These are phyloP conservation scores for Plicaturopsis crispa DNA, from an alignment of 768 basidiomycete genomes.

Conservation along the genomic window DNA sequence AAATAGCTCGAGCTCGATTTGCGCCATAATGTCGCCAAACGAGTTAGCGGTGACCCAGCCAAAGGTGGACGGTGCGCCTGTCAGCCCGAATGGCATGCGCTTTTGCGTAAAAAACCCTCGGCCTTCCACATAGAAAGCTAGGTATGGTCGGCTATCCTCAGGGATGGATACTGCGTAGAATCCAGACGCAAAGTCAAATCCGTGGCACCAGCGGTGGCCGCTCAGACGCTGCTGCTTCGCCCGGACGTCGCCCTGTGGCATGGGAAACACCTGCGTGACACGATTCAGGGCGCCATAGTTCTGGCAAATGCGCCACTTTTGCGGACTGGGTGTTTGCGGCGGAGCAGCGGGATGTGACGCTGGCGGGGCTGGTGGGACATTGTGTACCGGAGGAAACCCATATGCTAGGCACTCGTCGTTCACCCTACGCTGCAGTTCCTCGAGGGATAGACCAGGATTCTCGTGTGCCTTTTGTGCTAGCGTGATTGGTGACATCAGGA, in stretches of 20 bases:
- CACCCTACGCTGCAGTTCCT: conserved; percentile 24
- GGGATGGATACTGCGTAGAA: conserved; percentile 20
- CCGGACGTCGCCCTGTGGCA: conserved; percentile 29
- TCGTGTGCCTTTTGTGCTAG: conserved; percentile 30
- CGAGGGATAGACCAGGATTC: conserved; percentile 17
- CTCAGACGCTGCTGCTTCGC: conserved; percentile 27
- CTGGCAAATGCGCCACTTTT: conserved; percentile 32
- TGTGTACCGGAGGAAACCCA: conserved; percentile 14
- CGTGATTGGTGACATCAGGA: conserved; percentile 22
- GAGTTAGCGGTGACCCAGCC: neutral
- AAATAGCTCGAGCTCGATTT: conserved; percentile 4
- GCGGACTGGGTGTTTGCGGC: no score
- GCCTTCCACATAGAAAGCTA: conserved; percentile 16
- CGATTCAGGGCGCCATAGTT: conserved; percentile 28
- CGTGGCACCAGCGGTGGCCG: conserved; percentile 25
- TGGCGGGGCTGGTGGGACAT: conserved; percentile 18
- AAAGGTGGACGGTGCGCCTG: conserved; percentile 16
- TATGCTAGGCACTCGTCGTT: conserved; percentile 25
- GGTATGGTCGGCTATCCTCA: conserved; percentile 10
- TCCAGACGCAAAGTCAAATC: conserved; percentile 31
- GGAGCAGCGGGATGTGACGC: no score
- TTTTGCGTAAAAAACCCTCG: conserved; percentile 14
- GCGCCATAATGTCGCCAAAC: neutral
- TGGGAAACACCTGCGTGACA: conserved; percentile 17
- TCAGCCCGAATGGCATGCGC: conserved; percentile 17